These are phyloP conservation scores for Metarhizium guizhouense DNA, from an alignment of 2,329 filamentous ascomycete species.

Conservation along the genomic window DNA sequence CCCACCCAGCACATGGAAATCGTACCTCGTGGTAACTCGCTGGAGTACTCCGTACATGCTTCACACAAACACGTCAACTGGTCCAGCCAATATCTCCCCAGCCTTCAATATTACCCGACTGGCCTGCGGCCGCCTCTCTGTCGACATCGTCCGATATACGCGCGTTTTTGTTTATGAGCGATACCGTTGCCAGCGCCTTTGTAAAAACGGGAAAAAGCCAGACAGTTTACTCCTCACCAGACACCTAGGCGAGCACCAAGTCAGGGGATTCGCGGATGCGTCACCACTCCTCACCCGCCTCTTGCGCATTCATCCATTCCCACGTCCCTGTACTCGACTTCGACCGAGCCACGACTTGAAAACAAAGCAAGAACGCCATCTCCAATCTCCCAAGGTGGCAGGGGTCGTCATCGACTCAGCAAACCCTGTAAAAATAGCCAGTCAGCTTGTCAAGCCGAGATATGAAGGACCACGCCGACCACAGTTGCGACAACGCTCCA, in stretches of 20 bases:
- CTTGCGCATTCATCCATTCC: not conserved
- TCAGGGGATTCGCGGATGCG: not conserved
- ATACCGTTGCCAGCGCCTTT: not conserved
- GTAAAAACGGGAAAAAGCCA: not conserved
- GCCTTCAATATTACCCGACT: not conserved
- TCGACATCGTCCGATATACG: not conserved
- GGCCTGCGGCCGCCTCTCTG: not conserved
- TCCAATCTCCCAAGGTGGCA: not conserved
- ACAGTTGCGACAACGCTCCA: not conserved
- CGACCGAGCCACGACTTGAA: not conserved
- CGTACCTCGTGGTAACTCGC: not conserved
- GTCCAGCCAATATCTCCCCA: not conserved
- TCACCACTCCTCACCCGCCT: not conserved
- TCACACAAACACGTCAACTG: not conserved
- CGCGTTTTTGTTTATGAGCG: not conserved
- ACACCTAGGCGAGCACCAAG: not conserved
- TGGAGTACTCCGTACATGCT: not conserved
- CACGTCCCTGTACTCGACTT: not conserved
- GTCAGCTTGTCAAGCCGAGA: not conserved
- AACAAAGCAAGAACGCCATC: not conserved
- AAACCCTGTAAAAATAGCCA: not conserved
- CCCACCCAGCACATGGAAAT: not conserved
- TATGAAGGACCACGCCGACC: not conserved
- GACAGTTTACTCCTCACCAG: not conserved
- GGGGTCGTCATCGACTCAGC: not conserved